Evolutionary conservation across 805 yeast genomes (phyloP), one percentile per base, ranked within the genome.

Genomic region (Monosporozyma solicola): DNA sequence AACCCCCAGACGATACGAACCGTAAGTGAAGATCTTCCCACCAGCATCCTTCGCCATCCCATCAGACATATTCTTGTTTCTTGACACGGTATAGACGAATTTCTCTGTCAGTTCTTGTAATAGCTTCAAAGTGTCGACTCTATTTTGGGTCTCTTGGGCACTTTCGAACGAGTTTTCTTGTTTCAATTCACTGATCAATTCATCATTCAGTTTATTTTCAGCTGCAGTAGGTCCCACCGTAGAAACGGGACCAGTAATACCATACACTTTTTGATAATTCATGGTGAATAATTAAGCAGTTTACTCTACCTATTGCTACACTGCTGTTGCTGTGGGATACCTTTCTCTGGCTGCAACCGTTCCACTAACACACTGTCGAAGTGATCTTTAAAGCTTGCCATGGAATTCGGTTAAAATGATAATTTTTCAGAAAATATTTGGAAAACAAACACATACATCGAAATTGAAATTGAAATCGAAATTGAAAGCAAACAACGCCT

Each of bases 41-140:
- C 99, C 99, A 0, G 98, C 95, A 69, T 94, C 99, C 53, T 74
- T 78, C 0, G 98, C 96, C 97, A 94, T 90, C 2, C 97, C 97
- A 55, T 94, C 98, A 37, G 90, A 82, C 97, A 94, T 90, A 64
- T 92, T 91, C 64, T 86, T 90, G 56, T 77, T 80, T 57, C 80
- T 77, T 3, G 95, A 85, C 8, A 90, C 97, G 13, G 72, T 78
- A 62, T 80, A 86, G 1, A 94, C 99, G 70, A 92, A 92, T 57
- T 85, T 87, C 61, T 84, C 80, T 0, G 87, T 80, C 61, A 94
- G 63, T 57, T 80, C 76, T 66, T 94, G 98, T 56, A 94, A 68
- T 6, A 78, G 73, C 49, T 77, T 75, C 41, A 94, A 75, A 9
- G 88, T 92, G 57, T 85, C 82, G 2, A 82, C 86, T 64, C 99